These are phyloP conservation scores for Ogataea hybrid DNA, from an alignment of 1,139 yeast genomes.

Conservation along the genomic window DNA sequence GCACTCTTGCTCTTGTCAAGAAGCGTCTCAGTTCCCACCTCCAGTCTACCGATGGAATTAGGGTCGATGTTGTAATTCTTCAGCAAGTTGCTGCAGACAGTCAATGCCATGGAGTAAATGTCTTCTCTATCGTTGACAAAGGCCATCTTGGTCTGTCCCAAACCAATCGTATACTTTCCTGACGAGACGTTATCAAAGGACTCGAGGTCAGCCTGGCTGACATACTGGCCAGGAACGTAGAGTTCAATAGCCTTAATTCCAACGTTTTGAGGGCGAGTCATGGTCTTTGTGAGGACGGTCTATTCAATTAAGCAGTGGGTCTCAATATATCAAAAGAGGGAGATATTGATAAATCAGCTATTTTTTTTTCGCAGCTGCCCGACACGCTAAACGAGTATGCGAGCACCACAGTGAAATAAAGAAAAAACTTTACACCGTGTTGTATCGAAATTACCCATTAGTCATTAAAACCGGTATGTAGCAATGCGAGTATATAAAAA, in stretches of 20 bases:
- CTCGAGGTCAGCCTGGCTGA: constrained; percentile 87
- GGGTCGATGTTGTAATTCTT: constrained; percentile 82
- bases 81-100: constrained; percentile 75
- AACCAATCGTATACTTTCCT: constrained; percentile 97
- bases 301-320: constrained; percentile 2
- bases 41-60: constrained; percentile 83
- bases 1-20: constrained; percentile 97
- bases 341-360: constrained; percentile 6
- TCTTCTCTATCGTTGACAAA: constrained; percentile 98
- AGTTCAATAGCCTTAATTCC: constrained; percentile 97
- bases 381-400: constrained; percentile 7
- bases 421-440: constrained; percentile 3
- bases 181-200: constrained; percentile 79
- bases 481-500: constrained; percentile 7
- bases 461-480: not conserved
- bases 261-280: constrained; percentile 62
- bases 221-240: constrained; percentile 81
- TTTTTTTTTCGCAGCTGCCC: not conserved
- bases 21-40: constrained; percentile 98
- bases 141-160: constrained; percentile 98
- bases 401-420: not conserved
- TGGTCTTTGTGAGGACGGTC: constrained; percentile 4
- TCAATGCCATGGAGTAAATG: constrained; percentile 86
- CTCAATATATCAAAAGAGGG: constrained; percentile 7
- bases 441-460: not conserved